Conservation (phyloP, 495 filamentous ascomycete genomes). For the Penicillium fimorum region DNA sequence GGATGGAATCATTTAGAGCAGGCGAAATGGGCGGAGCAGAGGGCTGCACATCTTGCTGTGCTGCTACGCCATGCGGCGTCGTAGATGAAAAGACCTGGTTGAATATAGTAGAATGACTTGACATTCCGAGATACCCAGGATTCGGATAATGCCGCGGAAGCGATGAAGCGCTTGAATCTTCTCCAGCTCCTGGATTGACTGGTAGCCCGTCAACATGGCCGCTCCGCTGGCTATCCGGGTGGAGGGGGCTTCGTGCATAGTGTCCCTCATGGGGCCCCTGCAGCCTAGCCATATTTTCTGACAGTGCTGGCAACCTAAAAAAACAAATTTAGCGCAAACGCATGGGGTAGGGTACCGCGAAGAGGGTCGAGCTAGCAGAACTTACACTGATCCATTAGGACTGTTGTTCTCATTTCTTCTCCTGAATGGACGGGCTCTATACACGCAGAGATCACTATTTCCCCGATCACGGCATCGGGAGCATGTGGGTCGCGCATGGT, state of each 20-base stretch:
- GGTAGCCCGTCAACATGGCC: too few relatives aligned
- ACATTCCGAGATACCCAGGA: conserved; percentile 41
- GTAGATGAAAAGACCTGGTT: conserved; percentile 31
- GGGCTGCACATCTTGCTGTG: background rate
- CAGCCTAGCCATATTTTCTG: background rate
- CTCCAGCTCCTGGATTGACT: conserved; percentile 4
- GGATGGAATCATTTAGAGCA: background rate
- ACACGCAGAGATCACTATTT: conserved; percentile 28
- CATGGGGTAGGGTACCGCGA: too few relatives aligned
- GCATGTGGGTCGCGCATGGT: conserved; percentile 38
- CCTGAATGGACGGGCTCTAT: conserved; percentile 40
- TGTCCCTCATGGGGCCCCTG: too few relatives aligned
- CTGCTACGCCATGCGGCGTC: too few relatives aligned
- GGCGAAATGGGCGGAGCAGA: background rate
- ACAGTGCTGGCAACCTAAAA: background rate
- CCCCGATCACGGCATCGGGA: conserved; percentile 32
- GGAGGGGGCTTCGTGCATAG: too few relatives aligned
- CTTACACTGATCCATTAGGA: conserved; percentile 1
- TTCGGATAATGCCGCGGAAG: conserved; percentile 35
- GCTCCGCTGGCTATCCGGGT: too few relatives aligned
- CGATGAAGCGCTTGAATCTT: conserved; percentile 9
- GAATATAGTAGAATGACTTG: conserved; percentile 41
- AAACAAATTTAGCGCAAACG: too few relatives aligned
- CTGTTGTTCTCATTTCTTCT: conserved; percentile 18
- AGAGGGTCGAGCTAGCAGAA: too few relatives aligned